Conservation (phyloP, 176 grass and related monocot genomes). For the Pontederia paniculata region DNA sequence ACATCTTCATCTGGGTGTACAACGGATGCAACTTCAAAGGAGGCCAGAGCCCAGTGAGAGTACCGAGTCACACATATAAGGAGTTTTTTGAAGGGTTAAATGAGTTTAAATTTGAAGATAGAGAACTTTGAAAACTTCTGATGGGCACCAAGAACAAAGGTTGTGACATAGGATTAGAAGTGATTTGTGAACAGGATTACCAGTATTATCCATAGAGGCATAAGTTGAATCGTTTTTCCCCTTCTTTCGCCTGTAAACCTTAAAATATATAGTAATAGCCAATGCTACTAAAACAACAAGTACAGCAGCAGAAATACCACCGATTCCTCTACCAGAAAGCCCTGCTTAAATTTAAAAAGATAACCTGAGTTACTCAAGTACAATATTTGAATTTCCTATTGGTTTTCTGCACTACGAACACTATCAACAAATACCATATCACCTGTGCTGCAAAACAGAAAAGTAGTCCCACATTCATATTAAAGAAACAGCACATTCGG, state of each 20-base stretch:
- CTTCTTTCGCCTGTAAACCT: slow-evolving; percentile 51
- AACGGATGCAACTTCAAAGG: no score
- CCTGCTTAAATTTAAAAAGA: background rate
- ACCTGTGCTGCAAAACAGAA: slow-evolving; percentile 63
- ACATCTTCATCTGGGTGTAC: no score
- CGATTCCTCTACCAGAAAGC: slow-evolving; percentile 39
- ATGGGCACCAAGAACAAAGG: no score
- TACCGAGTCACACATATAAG: no score
- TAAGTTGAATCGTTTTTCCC: slow-evolving; percentile 28
- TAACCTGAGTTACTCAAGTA: slow-evolving; percentile 8
- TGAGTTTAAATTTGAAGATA: no score
- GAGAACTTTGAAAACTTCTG: no score
- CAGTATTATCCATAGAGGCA: slow-evolving; percentile 36
- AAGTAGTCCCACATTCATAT: slow-evolving; percentile 16
- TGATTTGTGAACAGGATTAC: slow-evolving; percentile 33
- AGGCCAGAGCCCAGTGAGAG: no score
- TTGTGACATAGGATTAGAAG: slow-evolving; percentile 3
- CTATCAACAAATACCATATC: slow-evolving; percentile 24
- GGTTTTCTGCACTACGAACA: slow-evolving; percentile 11
- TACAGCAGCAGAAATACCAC: slow-evolving; percentile 45
- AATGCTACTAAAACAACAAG: slow-evolving; percentile 25
- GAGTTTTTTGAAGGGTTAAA: no score
- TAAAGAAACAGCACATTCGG: background rate
- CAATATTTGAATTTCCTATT: no score
- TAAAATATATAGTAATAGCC: slow-evolving; percentile 23